These are phyloP conservation scores for Colletotrichum scovillei DNA, from an alignment of 2,329 filamentous ascomycete species.

Conservation along the genomic window DNA sequence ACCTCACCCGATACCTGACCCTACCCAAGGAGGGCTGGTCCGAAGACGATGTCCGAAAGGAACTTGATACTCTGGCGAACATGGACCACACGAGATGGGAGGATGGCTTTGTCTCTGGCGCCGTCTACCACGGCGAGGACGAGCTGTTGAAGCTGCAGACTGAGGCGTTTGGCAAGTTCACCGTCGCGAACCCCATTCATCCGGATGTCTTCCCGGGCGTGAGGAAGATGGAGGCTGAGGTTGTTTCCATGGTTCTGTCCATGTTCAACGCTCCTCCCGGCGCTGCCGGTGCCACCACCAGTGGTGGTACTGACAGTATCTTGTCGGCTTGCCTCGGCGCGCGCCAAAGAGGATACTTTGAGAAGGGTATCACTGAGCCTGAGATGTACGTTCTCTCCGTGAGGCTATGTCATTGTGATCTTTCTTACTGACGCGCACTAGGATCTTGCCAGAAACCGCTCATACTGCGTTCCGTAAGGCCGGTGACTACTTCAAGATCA, in stretches of 20 bases:
- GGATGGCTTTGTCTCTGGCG: conserved; percentile 92
- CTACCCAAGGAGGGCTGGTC: conserved; percentile 88
- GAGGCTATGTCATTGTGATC: not conserved
- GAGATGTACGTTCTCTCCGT: conserved; percentile 78
- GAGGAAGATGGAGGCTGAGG: conserved; percentile 98
- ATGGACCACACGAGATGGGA: conserved; percentile 98
- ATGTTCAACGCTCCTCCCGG: conserved; percentile 87
- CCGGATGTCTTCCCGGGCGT: conserved; percentile 98
- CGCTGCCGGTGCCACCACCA: conserved; percentile 88
- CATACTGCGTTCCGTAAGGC: conserved; percentile 98
- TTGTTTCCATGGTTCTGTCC: conserved; percentile 93
- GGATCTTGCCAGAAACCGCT: conserved; percentile 92
- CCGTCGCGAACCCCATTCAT: conserved; percentile 95
- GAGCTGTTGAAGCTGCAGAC: conserved; percentile 86
- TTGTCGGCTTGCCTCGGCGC: conserved; percentile 94
- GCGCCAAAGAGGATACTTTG: conserved; percentile 86
- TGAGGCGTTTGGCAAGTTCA: conserved; percentile 93
- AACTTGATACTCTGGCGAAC: conserved; percentile 80
- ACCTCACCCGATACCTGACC: conserved; percentile 77
- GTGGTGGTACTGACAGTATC: conserved; percentile 95
- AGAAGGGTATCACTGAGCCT: conserved; percentile 89
- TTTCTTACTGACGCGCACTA: conserved; percentile 47
- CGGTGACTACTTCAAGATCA: conserved; percentile 95
- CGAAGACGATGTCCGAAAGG: conserved; percentile 80
- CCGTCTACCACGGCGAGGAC: conserved; percentile 94